A percentile compares a stretch with the other conserved stretches of the same genome.
These are phyloP conservation scores for Schoenoplectus tabernaemontani DNA, from an alignment of 202 grass and related monocot species.

Conservation along the genomic window DNA sequence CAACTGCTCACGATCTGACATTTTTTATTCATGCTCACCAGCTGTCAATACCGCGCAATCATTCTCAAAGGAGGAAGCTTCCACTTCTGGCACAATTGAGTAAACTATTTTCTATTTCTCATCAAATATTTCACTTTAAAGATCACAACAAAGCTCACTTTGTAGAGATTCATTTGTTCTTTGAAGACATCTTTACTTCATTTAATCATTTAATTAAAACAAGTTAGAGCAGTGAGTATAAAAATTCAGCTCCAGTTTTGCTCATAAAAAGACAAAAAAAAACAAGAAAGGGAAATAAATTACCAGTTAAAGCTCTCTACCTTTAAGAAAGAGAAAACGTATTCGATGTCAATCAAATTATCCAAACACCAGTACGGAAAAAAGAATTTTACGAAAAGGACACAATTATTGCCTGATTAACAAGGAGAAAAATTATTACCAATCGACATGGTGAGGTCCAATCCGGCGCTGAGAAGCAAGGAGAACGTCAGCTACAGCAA, in stretches of 20 bases:
- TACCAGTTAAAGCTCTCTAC: not conserved
- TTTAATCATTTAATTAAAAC: not conserved
- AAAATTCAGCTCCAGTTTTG: not conserved
- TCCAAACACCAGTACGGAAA: not conserved
- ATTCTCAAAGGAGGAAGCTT: too few species aligned
- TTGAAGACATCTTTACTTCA: not conserved
- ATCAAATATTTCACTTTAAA: not conserved
- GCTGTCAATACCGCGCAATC: too few species aligned
- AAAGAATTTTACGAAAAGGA: not conserved
- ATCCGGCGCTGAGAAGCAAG: constrained; percentile 70
- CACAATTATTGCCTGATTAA: not conserved
- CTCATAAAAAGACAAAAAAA: not conserved
- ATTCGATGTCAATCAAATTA: not conserved
- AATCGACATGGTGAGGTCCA: constrained; percentile 34
- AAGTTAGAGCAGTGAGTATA: not conserved
- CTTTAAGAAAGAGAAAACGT: not conserved
- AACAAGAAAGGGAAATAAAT: not conserved
- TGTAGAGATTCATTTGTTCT: not conserved
- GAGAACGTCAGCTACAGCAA: constrained; percentile 81
- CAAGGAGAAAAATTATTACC: constrained; percentile 9
- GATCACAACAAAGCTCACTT: not conserved
- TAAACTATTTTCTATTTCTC: not conserved
- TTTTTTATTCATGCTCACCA: too few species aligned
- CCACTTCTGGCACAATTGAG: not conserved
- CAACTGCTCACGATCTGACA: not conserved